These are phyloP conservation scores for Gossypium rotundifolium DNA, from an alignment of 345 rosid species.

Conservation along the genomic window DNA sequence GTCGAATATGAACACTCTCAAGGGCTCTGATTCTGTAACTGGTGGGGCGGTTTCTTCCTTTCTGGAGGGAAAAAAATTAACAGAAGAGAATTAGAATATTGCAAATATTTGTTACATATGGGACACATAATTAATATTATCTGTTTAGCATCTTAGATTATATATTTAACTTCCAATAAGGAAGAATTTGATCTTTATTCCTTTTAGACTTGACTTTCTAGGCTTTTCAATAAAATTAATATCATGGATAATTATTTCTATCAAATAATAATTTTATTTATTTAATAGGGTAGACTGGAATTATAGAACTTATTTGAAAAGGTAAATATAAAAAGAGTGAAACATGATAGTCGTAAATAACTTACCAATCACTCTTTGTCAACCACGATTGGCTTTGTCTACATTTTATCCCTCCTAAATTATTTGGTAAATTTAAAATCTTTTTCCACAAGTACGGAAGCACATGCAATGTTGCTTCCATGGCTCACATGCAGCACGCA, in stretches of 20 bases:
- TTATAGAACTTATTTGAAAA: no score
- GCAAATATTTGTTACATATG: neutral
- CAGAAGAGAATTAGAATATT: conserved; percentile 1
- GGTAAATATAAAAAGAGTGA: no score
- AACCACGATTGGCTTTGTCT: neutral
- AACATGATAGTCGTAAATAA: no score
- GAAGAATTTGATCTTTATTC: conserved; percentile 6
- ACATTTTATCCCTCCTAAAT: neutral
- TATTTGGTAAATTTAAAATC: neutral
- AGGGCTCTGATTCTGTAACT: neutral
- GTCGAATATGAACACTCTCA: conserved; percentile 25
- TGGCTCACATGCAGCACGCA: conserved; percentile 6
- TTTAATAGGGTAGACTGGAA: no score
- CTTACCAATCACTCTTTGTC: neutral
- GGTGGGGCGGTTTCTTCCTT: conserved; percentile 25
- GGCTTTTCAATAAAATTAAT: no score
- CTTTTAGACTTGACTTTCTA: neutral
- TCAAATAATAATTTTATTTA: no score
- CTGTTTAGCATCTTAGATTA: conserved; percentile 4
- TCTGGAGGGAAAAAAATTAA: neutral
- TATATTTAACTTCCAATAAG: neutral
- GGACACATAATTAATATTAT: conserved; percentile 11
- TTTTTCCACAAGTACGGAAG: neutral
- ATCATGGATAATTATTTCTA: no score
- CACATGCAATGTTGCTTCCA: conserved; percentile 4